Evolutionary conservation across 202 grass and related monocot species (phyloP), one percentile per base, ranked within the genome.

Genomic region (Brachypodium distachyon): DNA sequence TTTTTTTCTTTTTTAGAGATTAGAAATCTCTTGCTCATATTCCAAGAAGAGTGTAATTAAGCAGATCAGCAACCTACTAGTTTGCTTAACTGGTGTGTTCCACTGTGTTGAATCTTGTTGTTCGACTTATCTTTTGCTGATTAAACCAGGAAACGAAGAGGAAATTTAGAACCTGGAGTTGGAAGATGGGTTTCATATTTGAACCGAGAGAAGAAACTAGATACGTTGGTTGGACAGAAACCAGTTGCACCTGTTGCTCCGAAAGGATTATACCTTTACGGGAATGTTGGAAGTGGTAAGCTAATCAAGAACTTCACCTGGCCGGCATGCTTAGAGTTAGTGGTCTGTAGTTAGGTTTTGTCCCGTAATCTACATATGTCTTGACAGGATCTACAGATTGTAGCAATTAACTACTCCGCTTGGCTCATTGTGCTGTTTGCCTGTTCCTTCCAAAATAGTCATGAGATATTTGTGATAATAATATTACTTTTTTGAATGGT

Each of bases 251-350:
- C 89, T 65, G 31, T 77, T 75, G 82, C 95, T 79, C 95, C 91
- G 25, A 88, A 92, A 85, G 91, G 89, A 76, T 76, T 98, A n/a
- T 97, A 98, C 79, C 79, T 98, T 21, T 87, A 94, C n/a, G 95
- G 95, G 81, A 98, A 94, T 76, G 91, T 98, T 80, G 95, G 95
- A 71, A 90, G 95, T 84, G 95, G 95, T 98, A 87, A 74, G 73
- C 22, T 50, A 67, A 23, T 36, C 14, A 63, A 70, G 52, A 50
- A 23, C 55, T 86, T 65, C 25, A 44, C 68, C 67, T 23, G 41
- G 12, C 42, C 34, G 48, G 37, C 18, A 33, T 52, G 12, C 39
- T 67, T 27, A 51, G 37, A 49, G 69, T 67, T 78, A 77, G 32
- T 6, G 7, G 22, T 51, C 70, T 67, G 8, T 85, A 62, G 12